These are phyloP conservation scores for Acephala macrosclerotiorum DNA, from an alignment of 2,329 filamentous ascomycete species.

Conservation along the genomic window DNA sequence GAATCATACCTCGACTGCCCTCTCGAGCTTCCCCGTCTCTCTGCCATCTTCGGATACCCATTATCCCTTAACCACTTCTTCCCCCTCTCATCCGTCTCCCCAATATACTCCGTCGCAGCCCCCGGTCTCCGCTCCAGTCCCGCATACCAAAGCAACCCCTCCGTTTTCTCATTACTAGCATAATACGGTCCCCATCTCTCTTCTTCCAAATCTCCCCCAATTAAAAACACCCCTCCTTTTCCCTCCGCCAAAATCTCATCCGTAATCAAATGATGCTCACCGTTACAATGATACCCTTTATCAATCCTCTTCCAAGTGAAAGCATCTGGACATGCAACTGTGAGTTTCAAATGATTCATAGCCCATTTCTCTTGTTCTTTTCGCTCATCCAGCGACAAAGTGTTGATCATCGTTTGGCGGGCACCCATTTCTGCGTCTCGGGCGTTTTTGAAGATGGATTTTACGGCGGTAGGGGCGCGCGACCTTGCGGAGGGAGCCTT, in stretches of 20 bases:
- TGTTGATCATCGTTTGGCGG: slow-evolving; percentile 24
- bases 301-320: slow-evolving; percentile 26
- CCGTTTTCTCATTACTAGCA: neutral
- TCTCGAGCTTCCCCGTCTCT: neutral
- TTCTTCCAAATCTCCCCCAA: neutral
- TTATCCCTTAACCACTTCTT: neutral
- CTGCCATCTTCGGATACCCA: neutral
- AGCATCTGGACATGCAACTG: slow-evolving; percentile 23
- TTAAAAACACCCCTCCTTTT: slow-evolving; percentile 28
- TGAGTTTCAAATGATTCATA: slow-evolving; percentile 7
- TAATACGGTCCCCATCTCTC: slow-evolving; percentile 24
- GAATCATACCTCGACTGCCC: neutral
- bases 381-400: slow-evolving; percentile 24
- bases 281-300: slow-evolving; percentile 33
- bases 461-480: slow-evolving; percentile 10
- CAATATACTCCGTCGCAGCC: neutral
- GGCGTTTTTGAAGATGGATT: slow-evolving; percentile 10
- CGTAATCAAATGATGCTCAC: slow-evolving; percentile 27
- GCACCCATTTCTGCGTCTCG: slow-evolving; percentile 27
- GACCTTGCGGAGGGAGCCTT: neutral
- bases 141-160: slow-evolving; percentile 11
- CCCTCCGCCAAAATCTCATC: slow-evolving; percentile 35
- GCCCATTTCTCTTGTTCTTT: slow-evolving; percentile 35
- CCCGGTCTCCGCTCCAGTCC: neutral
- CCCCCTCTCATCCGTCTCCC: slow-evolving; percentile 11